Evolutionary conservation across 2,329 filamentous ascomycete species (phyloP).

Genomic region (Botrytis hyacinthi): DNA sequence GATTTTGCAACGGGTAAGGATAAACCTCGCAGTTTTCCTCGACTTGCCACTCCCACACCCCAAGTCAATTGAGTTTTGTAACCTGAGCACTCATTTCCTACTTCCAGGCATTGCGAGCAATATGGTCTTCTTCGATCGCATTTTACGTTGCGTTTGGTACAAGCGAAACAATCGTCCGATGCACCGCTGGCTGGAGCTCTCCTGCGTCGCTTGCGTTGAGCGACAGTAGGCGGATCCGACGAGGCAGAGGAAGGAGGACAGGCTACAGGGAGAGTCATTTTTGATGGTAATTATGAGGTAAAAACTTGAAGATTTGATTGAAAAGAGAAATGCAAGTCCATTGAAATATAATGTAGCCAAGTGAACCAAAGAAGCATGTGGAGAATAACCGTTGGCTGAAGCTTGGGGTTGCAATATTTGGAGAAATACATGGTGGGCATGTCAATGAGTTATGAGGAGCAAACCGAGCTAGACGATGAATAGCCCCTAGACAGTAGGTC

Average conservation of each 20-base stretch:
- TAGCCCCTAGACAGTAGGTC: conserved; percentile 16
- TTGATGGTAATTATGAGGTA: conserved; percentile 21
- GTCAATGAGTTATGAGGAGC: conserved; percentile 33
- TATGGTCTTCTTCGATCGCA: conserved; percentile 93
- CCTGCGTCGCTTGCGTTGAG: conserved; percentile 67
- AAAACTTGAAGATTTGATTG: conserved; percentile 9
- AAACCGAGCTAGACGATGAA: conserved; percentile 21
- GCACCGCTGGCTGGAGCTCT: conserved; percentile 85
- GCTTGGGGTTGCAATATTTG: conserved; percentile 23
- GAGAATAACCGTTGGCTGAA: conserved; percentile 21
- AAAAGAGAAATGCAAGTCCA: conserved; percentile 20
- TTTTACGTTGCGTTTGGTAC: conserved; percentile 75
- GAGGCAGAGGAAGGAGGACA: conserved; percentile 35
- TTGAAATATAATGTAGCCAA: conserved; percentile 22
- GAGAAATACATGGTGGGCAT: conserved; percentile 27
- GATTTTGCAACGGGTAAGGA: conserved; percentile 69
- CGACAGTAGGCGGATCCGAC: conserved; percentile 35
- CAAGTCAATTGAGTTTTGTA: conserved; percentile 97
- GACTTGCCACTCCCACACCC: conserved; percentile 92
- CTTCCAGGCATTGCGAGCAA: conserved; percentile 89
- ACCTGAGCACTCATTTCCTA: conserved; percentile 88
- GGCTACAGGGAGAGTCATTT: conserved; percentile 39
- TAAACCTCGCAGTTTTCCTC: conserved; percentile 88
- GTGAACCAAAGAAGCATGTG: conserved; percentile 23
- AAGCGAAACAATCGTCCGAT: conserved; percentile 92